Evolutionary conservation across 768 basidiomycete species (phyloP).

Genomic region (Kwoniella europaea): DNA sequence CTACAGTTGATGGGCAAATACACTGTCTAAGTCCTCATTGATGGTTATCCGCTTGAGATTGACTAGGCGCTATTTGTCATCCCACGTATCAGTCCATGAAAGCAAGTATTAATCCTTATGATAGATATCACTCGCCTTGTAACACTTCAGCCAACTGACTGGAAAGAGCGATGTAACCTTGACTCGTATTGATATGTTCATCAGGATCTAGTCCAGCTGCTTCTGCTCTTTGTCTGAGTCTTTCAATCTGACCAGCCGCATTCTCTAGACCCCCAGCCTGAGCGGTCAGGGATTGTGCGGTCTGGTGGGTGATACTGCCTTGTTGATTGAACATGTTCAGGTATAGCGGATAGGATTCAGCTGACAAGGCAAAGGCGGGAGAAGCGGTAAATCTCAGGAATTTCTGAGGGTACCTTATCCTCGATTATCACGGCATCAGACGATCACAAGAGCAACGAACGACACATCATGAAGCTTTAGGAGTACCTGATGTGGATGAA

Average conservation of each 20-base stretch:
- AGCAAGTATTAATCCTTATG: too few relatives aligned
- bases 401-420: too few relatives aligned
- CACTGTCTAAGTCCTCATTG: too few relatives aligned
- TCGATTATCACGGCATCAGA: too few relatives aligned
- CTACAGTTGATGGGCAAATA: too few relatives aligned
- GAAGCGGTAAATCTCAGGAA: background rate
- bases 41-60: too few relatives aligned
- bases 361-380: background rate
- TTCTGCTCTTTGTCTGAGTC: background rate
- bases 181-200: background rate
- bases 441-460: too few relatives aligned
- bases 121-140: background rate
- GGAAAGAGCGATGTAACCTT: background rate
- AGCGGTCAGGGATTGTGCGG: background rate
- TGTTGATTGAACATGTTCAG: background rate
- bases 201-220: background rate
- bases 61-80: too few relatives aligned
- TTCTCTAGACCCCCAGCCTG: background rate
- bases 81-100: too few relatives aligned
- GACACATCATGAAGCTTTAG: too few relatives aligned
- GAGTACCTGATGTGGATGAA: too few relatives aligned
- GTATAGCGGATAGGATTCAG: background rate
- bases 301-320: background rate
- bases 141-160: background rate
- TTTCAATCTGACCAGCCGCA: background rate